These are phyloP conservation scores for Sindora glabra DNA, from an alignment of 306 rosid genomes.

Conservation along the genomic window DNA sequence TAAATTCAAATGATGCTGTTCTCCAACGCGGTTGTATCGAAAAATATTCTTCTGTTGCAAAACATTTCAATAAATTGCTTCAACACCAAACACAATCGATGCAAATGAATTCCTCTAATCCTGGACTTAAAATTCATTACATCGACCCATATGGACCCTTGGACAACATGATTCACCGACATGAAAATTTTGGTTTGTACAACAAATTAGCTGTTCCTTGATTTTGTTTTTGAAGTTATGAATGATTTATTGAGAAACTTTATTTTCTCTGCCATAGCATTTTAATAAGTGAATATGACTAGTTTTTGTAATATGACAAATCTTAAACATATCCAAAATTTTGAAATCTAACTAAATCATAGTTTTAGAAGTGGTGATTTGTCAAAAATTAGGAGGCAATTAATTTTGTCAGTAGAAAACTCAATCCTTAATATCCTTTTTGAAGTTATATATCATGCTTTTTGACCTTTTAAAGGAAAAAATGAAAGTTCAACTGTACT, in stretches of 20 bases:
- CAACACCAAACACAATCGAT: conserved; percentile 29
- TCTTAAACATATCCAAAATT: no score
- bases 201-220: no score
- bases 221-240: no score
- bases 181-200: conserved; percentile 35
- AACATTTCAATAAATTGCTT: conserved; percentile 48
- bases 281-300: no score
- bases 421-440: neutral
- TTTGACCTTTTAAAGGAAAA: neutral
- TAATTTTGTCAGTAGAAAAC: neutral
- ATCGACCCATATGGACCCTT: conserved; percentile 46
- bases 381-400: no score
- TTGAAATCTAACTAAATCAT: no score
- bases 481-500: no score
- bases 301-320: no score
- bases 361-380: no score
- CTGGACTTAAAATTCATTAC: conserved; percentile 29
- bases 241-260: no score
- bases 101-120: conserved; percentile 16
- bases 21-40: conserved; percentile 39
- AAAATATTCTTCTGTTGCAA: conserved; percentile 30
- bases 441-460: neutral
- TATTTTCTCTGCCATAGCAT: no score
- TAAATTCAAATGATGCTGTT: conserved; percentile 13
- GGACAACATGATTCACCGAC: conserved; percentile 33